Base-by-base conservation (phyloP, 805 yeast genomes). In the Wickerhamomyces bovis region DNA sequence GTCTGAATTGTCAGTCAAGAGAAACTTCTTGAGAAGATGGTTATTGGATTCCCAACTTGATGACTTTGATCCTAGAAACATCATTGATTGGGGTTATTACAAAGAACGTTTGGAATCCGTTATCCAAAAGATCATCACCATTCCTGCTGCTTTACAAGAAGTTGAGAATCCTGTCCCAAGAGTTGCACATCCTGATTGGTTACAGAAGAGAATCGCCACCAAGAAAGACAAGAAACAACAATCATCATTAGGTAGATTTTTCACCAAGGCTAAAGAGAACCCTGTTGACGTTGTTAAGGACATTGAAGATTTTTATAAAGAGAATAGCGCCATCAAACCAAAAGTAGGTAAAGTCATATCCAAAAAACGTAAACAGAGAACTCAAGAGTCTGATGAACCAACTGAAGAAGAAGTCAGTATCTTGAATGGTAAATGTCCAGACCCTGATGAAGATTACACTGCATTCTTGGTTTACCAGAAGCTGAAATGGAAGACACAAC, bases 81-180 rank as follows among this genome's bases (percentile, higher is more conserved):
- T 94, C 44, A 77, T 94, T 50, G 98, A 94, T 64, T 94, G 99
- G 99, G 80, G 70, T 20, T 94, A 94, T 62, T 94, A 94, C 62
- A 75, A 83, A 52, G 97, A 89, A 57, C 80, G 99, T 58, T 73
- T 94, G 31, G 95, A 92, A 0, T 89, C 96, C 2, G 96, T 90
- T 6, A 81, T 95, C 39, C 97, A 90, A 63, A 94, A 95, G 66
- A 89, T 94, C 57, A 87, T 94, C 55, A 85, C 97, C 0, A 92
- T 94, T 54, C 99, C 99, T 2, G 99, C 99, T 5, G 98, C 97
- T 6, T 71, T 92, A 45, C 99, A 94, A 68, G 80, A 80, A 44
- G 78, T 92, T 16, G 67, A 72, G 13, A 95, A 94, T 58, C 99
- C 99, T 0, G 97, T 95, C 39, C 97, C 97, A 6, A 73, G 97